phyloP scores from a whole-genome alignment of 768 basidiomycete genomes.

The Boletus coccyginus region DNA sequence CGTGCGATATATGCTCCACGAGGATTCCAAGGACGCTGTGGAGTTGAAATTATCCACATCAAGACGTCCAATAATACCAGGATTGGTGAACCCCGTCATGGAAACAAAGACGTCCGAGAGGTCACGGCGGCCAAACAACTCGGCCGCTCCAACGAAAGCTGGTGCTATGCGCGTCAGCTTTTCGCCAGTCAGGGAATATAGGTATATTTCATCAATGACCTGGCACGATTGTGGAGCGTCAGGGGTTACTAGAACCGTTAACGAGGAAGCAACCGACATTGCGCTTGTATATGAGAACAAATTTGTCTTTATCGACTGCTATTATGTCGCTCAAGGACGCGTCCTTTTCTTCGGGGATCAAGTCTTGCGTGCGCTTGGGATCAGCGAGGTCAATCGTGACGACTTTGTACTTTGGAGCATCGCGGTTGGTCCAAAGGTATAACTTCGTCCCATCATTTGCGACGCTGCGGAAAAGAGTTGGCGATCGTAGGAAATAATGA shows the following conservation, averaged over 20 bases:
- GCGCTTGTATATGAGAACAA: constrained; percentile 65
- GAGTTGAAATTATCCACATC: constrained; percentile 42
- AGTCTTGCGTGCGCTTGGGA: constrained; percentile 46
- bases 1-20: constrained; percentile 58
- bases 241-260: background rate
- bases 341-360: constrained; percentile 67
- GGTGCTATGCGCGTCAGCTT: constrained; percentile 54
- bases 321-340: constrained; percentile 54
- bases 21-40: constrained; percentile 37
- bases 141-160: constrained; percentile 66
- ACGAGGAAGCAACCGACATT: constrained; percentile 48
- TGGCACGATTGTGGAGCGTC: constrained; percentile 4
- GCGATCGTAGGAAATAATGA: background rate
- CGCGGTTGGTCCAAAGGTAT: constrained; percentile 62
- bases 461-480: constrained; percentile 40
- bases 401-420: constrained; percentile 65
- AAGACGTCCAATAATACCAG: constrained; percentile 63
- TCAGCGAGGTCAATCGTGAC: constrained; percentile 61
- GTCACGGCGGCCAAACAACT: constrained; percentile 48
- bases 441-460: constrained; percentile 61
- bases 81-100: constrained; percentile 68
- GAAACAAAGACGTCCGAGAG: constrained; percentile 63
- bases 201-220: constrained; percentile 80
- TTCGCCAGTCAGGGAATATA: constrained; percentile 57
- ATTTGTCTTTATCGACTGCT: constrained; percentile 51